phyloP scores from a whole-genome alignment of 2,329 filamentous ascomycete species.

The Fusarium chuoi region DNA sequence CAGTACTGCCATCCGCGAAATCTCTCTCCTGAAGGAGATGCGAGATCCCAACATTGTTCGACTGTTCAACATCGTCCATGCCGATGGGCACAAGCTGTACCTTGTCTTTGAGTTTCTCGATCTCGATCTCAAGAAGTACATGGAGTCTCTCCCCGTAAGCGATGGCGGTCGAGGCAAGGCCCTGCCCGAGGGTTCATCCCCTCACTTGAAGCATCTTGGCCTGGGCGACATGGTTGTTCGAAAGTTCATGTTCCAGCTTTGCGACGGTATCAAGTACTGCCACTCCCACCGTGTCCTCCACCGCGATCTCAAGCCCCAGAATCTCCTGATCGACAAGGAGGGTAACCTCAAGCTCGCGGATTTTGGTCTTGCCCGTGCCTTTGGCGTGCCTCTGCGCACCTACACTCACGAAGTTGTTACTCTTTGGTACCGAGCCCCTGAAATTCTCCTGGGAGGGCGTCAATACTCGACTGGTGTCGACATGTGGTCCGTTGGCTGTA shows the following conservation, averaged over 20 bases:
- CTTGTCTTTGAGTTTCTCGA: conserved; percentile 94
- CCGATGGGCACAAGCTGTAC: conserved; percentile 94
- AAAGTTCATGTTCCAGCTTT: conserved; percentile 91
- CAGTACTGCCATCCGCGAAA: conserved; percentile 92
- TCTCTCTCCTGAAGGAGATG: conserved; percentile 95
- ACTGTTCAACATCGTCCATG: conserved; percentile 91
- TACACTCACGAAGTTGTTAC: conserved; percentile 97
- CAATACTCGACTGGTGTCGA: conserved; percentile 95
- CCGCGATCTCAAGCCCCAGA: conserved; percentile 91
- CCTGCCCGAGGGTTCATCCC: conserved; percentile 78
- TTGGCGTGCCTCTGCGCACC: conserved; percentile 88
- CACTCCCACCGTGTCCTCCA: conserved; percentile 89
- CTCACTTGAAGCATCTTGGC: conserved; percentile 73
- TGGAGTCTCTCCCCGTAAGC: conserved; percentile 87
- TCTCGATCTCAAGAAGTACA: conserved; percentile 93
- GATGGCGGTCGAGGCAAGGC: conserved; percentile 88
- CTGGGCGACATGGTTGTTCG: conserved; percentile 85
- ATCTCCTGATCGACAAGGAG: conserved; percentile 85
- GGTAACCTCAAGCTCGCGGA: conserved; percentile 92
- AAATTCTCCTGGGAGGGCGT: conserved; percentile 88
- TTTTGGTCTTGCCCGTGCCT: conserved; percentile 89
- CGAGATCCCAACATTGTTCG: conserved; percentile 89
- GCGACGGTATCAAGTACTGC: conserved; percentile 86
- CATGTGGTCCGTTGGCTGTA: conserved; percentile 95
- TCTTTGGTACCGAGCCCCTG: conserved; percentile 90